A percentile compares a stretch with the other conserved stretches of the same genome.
These are phyloP conservation scores for Punctularia strigosozonata DNA, from an alignment of 768 basidiomycete genomes.

Conservation along the genomic window DNA sequence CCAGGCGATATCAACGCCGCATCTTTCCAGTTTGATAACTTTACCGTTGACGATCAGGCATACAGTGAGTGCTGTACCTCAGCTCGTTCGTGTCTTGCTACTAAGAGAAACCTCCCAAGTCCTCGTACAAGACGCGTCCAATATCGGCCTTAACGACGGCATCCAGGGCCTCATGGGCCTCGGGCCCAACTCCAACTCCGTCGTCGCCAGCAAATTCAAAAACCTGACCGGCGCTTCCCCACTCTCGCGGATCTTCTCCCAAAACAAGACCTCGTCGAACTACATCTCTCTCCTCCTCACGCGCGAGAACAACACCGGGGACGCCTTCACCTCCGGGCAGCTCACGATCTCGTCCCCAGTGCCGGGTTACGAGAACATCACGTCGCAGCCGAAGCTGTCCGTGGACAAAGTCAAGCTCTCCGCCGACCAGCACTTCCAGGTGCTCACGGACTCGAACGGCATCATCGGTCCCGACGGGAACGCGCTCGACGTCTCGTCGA, in stretches of 20 bases:
- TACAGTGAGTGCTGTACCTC: constrained; percentile 11
- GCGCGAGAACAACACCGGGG: too few relatives aligned
- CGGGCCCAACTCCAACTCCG: constrained; percentile 18
- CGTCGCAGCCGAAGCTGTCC: constrained; percentile 48
- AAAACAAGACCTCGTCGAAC: too few relatives aligned
- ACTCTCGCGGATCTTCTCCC: too few relatives aligned
- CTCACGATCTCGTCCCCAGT: constrained; percentile 58
- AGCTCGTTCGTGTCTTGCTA: too few relatives aligned
- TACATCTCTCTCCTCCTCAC: too few relatives aligned
- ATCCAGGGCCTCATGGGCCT: constrained; percentile 18
- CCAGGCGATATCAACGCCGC: constrained; percentile 16
- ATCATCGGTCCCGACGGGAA: constrained; percentile 24
- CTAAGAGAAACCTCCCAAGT: background rate
- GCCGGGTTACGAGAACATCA: constrained; percentile 49
- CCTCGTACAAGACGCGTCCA: constrained; percentile 6
- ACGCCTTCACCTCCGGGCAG: too few relatives aligned
- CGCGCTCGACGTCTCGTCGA: constrained; percentile 12
- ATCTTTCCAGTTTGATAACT: constrained; percentile 13
- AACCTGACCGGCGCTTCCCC: too few relatives aligned
- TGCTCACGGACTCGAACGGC: constrained; percentile 17
- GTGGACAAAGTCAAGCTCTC: constrained; percentile 53
- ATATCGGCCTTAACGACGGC: constrained; percentile 9
- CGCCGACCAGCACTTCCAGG: constrained; percentile 20
- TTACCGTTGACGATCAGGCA: constrained; percentile 15
- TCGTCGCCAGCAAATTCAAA: too few relatives aligned